Evolutionary conservation across 2,329 filamentous ascomycete genomes (phyloP).

Genomic region (Neonectria ditissima): DNA sequence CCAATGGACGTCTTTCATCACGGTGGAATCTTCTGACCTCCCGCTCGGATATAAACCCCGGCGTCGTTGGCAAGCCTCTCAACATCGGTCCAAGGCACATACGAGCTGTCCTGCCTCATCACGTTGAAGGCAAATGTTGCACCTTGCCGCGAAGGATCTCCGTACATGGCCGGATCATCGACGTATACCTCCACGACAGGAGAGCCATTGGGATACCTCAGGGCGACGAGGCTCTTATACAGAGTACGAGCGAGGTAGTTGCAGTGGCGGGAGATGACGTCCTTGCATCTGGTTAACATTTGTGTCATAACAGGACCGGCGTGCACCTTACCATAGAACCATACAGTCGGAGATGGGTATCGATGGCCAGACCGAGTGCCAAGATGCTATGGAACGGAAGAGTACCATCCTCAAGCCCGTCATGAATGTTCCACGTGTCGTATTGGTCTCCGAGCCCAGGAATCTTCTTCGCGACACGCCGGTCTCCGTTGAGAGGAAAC

Average conservation of each 20-base stretch:
- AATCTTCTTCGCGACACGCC: constrained; percentile 51
- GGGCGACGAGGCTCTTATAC: constrained; percentile 57
- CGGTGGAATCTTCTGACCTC: constrained; percentile 50
- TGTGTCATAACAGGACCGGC: background rate
- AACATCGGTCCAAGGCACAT: constrained; percentile 69
- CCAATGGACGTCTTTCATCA: background rate
- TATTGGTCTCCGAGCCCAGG: constrained; percentile 52
- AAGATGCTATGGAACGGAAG: constrained; percentile 74
- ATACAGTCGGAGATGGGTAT: constrained; percentile 66
- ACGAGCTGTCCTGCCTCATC: constrained; percentile 61
- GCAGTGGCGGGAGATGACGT: constrained; percentile 69
- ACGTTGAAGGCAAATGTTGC: constrained; percentile 75
- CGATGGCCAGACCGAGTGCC: constrained; percentile 70
- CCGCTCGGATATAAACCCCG: constrained; percentile 69
- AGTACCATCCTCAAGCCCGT: constrained; percentile 75
- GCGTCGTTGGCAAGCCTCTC: constrained; percentile 67
- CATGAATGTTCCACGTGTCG: constrained; percentile 62
- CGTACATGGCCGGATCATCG: constrained; percentile 58
- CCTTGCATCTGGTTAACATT: constrained; percentile 32
- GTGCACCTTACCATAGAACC: constrained; percentile 59
- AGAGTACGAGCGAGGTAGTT: constrained; percentile 63
- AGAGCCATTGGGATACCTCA: constrained; percentile 66
- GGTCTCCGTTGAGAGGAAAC: constrained; percentile 44
- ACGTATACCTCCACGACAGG: constrained; percentile 67
- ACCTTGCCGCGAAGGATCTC: constrained; percentile 65